These are phyloP conservation scores for Starmerella etchellsii DNA, from an alignment of 805 yeast species.

Conservation along the genomic window DNA sequence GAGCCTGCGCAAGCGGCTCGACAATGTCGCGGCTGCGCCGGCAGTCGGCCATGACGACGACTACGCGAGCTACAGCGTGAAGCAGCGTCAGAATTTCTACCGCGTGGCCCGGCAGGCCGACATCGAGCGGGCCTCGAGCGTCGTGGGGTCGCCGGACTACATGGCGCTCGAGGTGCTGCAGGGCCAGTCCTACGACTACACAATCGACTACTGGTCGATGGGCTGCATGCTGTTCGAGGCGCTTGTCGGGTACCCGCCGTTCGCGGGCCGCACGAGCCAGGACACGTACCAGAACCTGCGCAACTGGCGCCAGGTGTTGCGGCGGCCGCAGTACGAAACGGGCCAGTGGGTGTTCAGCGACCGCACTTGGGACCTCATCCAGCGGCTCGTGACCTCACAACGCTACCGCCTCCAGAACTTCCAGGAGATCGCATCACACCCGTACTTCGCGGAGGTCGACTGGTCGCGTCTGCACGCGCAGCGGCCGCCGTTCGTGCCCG, in stretches of 20 bases:
- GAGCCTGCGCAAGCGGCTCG: conserved; percentile 59
- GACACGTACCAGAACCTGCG: conserved; percentile 90
- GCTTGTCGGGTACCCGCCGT: conserved; percentile 93
- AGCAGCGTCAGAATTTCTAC: conserved; percentile 79
- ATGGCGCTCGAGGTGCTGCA: conserved; percentile 97
- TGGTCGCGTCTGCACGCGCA: conserved; percentile 57
- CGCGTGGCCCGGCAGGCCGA: conserved; percentile 59
- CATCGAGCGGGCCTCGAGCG: conserved; percentile 79
- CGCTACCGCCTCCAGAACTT: conserved; percentile 60
- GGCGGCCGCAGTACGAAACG: conserved; percentile 83
- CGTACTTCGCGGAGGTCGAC: conserved; percentile 73
- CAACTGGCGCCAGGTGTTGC: conserved; percentile 78
- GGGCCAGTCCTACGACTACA: conserved; percentile 85
- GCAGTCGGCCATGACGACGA: conserved; percentile 23
- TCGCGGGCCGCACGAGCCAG: conserved; percentile 83
- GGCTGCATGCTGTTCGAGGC: conserved; percentile 97
- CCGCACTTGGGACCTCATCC: conserved; percentile 85
- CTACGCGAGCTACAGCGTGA: conserved; percentile 50
- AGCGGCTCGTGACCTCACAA: conserved; percentile 68
- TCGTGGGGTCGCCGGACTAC: conserved; percentile 97
- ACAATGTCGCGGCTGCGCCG: conserved; percentile 20
- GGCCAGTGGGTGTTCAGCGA: conserved; percentile 89
- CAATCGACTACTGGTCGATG: conserved; percentile 97
- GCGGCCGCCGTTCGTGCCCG: conserved; percentile 93
- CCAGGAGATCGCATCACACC: conserved; percentile 65